Conservation (phyloP, 2,329 filamentous ascomycete species). For the Ophiostoma sp. region DNA sequence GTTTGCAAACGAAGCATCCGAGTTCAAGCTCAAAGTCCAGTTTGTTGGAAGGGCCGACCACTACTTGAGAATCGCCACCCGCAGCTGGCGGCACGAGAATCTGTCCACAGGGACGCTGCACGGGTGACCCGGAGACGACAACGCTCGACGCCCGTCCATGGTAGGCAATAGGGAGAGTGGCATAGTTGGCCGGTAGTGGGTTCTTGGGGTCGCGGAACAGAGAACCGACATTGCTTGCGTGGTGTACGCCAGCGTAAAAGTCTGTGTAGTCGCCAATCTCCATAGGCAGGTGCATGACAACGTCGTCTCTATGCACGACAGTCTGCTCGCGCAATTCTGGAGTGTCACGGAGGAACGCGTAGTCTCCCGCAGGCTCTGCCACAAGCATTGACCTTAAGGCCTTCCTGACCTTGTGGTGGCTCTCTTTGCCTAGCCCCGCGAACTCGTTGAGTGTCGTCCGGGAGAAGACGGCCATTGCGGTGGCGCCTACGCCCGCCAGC, state of each 20-base stretch:
- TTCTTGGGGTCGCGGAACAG: slow-evolving; percentile 53
- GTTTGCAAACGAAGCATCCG: slow-evolving; percentile 64
- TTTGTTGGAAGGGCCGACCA: slow-evolving; percentile 35
- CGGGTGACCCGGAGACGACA: slow-evolving; percentile 66
- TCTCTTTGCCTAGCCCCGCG: slow-evolving; percentile 11
- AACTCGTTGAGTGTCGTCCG: slow-evolving; percentile 17
- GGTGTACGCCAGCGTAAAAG: slow-evolving; percentile 21
- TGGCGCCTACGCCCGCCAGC: not conserved
- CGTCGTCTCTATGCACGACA: not conserved
- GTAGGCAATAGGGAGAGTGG: slow-evolving; percentile 73
- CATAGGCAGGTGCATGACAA: slow-evolving; percentile 20
- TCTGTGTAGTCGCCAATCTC: slow-evolving; percentile 22
- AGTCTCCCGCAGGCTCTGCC: no score
- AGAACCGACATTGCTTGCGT: slow-evolving; percentile 13
- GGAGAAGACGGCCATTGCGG: not conserved
- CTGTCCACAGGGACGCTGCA: slow-evolving; percentile 70
- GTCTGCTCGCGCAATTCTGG: not conserved
- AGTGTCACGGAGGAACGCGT: slow-evolving; percentile 10
- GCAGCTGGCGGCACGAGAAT: slow-evolving; percentile 42
- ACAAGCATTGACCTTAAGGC: not conserved
- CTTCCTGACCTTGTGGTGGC: slow-evolving; percentile 7
- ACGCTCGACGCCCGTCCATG: slow-evolving; percentile 72
- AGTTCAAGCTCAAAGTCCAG: slow-evolving; percentile 79
- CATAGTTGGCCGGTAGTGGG: slow-evolving; percentile 76
- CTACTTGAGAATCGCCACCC: not conserved